Conservation (phyloP, 306 rosid species). For the Senna siamea region DNA sequence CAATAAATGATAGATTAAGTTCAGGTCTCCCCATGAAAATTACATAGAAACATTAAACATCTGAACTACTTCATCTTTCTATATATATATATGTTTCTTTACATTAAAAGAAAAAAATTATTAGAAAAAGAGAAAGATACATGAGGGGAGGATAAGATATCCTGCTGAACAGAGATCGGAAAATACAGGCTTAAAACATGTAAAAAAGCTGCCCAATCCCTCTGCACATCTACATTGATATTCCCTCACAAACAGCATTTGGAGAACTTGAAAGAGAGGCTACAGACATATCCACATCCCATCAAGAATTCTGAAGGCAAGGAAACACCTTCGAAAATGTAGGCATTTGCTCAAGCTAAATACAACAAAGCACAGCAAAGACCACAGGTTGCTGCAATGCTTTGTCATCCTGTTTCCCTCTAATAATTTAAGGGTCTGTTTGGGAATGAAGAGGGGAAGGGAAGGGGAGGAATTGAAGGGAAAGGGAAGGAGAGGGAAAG, state of each 20-base stretch:
- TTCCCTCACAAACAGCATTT: neutral
- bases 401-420: neutral
- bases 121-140: neutral
- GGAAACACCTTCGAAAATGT: neutral
- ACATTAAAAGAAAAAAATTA: neutral
- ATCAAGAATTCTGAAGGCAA: neutral
- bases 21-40: conserved; percentile 32
- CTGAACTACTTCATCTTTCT: too few species aligned
- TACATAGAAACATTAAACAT: neutral
- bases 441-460: too few species aligned
- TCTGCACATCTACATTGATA: neutral
- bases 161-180: too few species aligned
- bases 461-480: too few species aligned
- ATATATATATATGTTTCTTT: too few species aligned
- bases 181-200: neutral
- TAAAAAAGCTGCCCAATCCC: neutral
- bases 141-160: neutral
- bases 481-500: too few species aligned
- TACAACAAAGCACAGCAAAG: neutral
- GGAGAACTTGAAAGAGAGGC: neutral
- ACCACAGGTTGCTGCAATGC: neutral
- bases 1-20: conserved; percentile 18
- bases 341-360: neutral
- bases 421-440: too few species aligned
- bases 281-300: neutral